Evolutionary conservation across 1,139 yeast species (phyloP).

Genomic region (Hyphopichia burtonii): DNA sequence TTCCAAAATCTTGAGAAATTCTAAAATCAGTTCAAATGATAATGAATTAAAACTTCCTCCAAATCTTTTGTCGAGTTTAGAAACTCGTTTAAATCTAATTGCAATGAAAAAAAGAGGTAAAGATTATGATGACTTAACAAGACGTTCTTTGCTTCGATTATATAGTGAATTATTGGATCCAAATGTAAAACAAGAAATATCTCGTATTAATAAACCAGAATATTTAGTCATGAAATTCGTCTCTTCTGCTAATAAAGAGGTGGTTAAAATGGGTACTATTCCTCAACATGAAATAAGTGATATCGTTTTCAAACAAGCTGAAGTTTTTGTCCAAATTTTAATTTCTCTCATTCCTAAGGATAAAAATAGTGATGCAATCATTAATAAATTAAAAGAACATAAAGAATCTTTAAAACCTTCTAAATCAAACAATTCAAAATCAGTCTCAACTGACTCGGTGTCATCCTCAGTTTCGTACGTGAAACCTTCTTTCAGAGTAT

Average conservation of each 20-base stretch:
- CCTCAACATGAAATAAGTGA: conserved; percentile 42
- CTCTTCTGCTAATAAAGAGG: conserved; percentile 62
- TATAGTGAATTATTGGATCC: conserved; percentile 64
- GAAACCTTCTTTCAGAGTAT: conserved; percentile 47
- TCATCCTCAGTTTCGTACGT: conserved; percentile 21
- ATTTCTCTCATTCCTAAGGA: conserved; percentile 47
- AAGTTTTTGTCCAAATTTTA: conserved; percentile 55
- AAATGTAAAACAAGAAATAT: conserved; percentile 33
- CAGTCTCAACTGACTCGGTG: conserved; percentile 4
- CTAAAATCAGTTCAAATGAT: conserved; percentile 9
- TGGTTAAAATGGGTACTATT: conserved; percentile 48
- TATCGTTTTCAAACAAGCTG: conserved; percentile 55
- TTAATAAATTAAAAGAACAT: conserved; percentile 43
- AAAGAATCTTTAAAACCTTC: conserved; percentile 38
- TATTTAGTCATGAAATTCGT: conserved; percentile 67
- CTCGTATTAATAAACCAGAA: conserved; percentile 51
- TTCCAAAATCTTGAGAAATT: conserved; percentile 12
- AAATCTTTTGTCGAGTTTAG: conserved; percentile 46
- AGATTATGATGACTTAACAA: conserved; percentile 33
- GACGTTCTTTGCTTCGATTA: conserved; percentile 53
- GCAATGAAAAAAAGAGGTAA: conserved; percentile 52
- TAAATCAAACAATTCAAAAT: conserved; percentile 2
- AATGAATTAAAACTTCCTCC: conserved; percentile 40
- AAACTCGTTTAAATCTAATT: conserved; percentile 47
- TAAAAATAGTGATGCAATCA: conserved; percentile 40